Conservation (phyloP, 768 basidiomycete species). For the Pleurotus platypus region DNA sequence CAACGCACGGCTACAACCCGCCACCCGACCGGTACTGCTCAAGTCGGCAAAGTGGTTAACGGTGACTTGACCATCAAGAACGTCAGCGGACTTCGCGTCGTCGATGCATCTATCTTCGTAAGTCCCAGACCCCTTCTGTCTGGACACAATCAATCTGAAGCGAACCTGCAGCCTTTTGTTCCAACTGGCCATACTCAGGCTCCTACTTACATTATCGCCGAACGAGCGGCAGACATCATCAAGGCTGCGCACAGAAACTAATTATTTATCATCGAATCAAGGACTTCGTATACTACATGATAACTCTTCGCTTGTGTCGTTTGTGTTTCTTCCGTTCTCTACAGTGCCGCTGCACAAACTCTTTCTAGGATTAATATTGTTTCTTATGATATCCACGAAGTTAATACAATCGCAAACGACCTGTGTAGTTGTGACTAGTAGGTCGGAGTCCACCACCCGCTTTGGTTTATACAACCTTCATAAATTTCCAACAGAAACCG, state of each 20-base stretch:
- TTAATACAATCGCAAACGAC: too few species aligned
- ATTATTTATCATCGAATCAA: too few species aligned
- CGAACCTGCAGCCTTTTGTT: conserved; percentile 17
- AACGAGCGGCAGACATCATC: conserved; percentile 26
- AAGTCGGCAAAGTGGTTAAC: conserved; percentile 29
- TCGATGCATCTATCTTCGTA: conserved; percentile 35
- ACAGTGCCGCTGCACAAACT: too few species aligned
- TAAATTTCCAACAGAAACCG: too few species aligned
- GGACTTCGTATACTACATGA: too few species aligned
- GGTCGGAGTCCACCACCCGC: too few species aligned
- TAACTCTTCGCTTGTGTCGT: too few species aligned
- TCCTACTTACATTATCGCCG: conserved; percentile 24
- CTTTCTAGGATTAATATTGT: too few species aligned
- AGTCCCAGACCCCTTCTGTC: conserved; percentile 7
- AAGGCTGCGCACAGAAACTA: conserved; percentile 10
- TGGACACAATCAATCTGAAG: not conserved
- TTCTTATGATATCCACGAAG: too few species aligned
- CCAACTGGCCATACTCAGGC: conserved; percentile 24
- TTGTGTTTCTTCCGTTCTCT: too few species aligned
- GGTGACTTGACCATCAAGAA: not conserved
- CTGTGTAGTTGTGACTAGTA: too few species aligned
- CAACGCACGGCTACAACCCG: conserved; percentile 11
- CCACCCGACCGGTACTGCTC: conserved; percentile 26
- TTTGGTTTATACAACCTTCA: too few species aligned
- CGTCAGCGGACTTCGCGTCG: conserved; percentile 27